These are phyloP conservation scores for Hypoxylon subgilvum DNA, from an alignment of 495 filamentous ascomycete genomes.

Conservation along the genomic window DNA sequence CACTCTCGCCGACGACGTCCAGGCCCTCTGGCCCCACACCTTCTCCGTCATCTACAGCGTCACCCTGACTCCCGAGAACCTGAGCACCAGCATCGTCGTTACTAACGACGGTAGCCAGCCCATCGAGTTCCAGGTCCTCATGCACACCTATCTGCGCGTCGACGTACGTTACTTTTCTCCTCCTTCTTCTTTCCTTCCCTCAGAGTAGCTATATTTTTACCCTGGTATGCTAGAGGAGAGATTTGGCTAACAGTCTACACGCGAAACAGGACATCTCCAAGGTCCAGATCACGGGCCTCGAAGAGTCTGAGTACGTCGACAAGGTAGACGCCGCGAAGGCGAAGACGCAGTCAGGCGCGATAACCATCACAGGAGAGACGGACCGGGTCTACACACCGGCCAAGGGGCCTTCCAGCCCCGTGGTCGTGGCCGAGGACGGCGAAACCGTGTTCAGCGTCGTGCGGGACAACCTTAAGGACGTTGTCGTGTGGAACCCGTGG, in stretches of 20 bases:
- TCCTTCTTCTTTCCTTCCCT: background rate
- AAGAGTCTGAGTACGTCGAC: constrained; percentile 75
- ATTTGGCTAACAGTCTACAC: constrained; percentile 4
- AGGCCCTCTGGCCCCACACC: constrained; percentile 75
- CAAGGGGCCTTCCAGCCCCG: constrained; percentile 66
- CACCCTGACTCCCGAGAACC: constrained; percentile 71
- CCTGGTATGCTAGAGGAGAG: background rate
- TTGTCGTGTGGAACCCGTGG: constrained; percentile 99
- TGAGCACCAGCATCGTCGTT: constrained; percentile 84
- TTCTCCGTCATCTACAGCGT: constrained; percentile 95
- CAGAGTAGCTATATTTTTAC: background rate
- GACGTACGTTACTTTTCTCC: constrained; percentile 60
- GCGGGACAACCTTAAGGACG: constrained; percentile 80
- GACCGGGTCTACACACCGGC: constrained; percentile 71
- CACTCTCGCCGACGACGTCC: constrained; percentile 68
- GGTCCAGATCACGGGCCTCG: constrained; percentile 72
- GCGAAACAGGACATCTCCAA: constrained; percentile 71
- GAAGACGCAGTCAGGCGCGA: constrained; percentile 63
- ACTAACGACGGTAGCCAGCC: constrained; percentile 80
- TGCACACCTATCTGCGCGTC: constrained; percentile 89
- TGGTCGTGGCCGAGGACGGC: constrained; percentile 66
- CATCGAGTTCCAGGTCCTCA: constrained; percentile 87
- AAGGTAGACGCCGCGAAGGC: constrained; percentile 70
- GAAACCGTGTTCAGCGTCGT: constrained; percentile 70
- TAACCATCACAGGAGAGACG: constrained; percentile 70